Base-by-base conservation (phyloP, 2,329 filamentous ascomycete species). In the Colletotrichum liaoningense region DNA sequence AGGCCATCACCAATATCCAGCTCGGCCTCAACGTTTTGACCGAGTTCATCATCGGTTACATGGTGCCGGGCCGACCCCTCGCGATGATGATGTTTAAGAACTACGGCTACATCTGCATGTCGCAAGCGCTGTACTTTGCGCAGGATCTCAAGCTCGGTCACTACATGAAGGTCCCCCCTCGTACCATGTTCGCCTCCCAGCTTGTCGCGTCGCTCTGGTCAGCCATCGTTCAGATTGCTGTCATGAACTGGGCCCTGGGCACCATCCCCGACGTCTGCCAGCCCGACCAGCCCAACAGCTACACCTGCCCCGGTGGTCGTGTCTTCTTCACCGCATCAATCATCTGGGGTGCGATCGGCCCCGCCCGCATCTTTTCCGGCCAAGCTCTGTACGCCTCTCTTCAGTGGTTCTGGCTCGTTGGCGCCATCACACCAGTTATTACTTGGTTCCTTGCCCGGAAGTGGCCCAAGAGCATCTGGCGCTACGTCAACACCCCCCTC, bases 71-170 rank as follows among this genome's bases (percentile, higher is more conserved):
- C 30, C 87, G 88, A 3, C 92, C 93, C 1, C 85, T 94, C 73
- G 92, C 92, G 60, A 92, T 94, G 88, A 94, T 94, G 92, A 88
- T 94, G 83, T 94, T 94, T 85, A 94, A 94, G 82, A 93, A 91
- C 74, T 94, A 92, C 77, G 91, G 91, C 63, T 93, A 93, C 79
- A 89, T 93, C 69, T 90, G 87, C 82, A 92, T 93, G 90, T 86
- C 86, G 19, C 90, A 93, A 79, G 91, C 89, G 0, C 84, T 93
- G 63, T 91, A 89, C 79, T 93, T 93, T 79, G 85, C 87, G 5
- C 89, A 91, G 79, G 91, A 93, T 76, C 85, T 93, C 77, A 93
- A 93, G 80, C 86, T 92, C 2, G 91, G 89, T 24, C 91, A 93
- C 79, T 93, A 93, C 83, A 93, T 93, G 89, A 89, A 88, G 81